Evolutionary conservation across 805 yeast genomes (phyloP).

Genomic region (Sugiyamaella marilandica): DNA sequence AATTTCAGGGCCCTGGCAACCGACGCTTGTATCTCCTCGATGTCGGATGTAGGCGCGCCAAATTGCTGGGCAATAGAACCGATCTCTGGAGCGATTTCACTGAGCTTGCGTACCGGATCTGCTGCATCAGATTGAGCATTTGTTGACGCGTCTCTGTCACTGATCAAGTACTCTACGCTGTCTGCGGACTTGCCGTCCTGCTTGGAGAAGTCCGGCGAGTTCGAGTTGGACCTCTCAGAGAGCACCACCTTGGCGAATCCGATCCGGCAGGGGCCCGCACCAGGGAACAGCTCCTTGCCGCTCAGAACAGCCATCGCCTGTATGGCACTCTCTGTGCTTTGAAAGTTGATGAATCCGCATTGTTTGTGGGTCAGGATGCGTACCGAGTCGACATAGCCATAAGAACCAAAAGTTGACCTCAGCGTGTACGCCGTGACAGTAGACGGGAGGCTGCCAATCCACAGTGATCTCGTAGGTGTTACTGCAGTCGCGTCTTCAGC

Average conservation of each 20-base stretch:
- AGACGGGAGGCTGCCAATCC: constrained; percentile 76
- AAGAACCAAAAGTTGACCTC: constrained; percentile 54
- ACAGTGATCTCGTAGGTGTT: constrained; percentile 63
- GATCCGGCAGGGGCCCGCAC: constrained; percentile 64
- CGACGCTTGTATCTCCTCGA: constrained; percentile 27
- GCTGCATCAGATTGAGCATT: constrained; percentile 15
- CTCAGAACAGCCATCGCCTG: constrained; percentile 71
- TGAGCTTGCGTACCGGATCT: constrained; percentile 23
- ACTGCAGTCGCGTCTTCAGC: constrained; percentile 50
- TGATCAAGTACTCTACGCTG: constrained; percentile 16
- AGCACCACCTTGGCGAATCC: constrained; percentile 71
- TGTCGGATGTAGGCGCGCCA: constrained; percentile 30
- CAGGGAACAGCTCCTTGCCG: constrained; percentile 78
- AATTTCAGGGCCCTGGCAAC: constrained; percentile 29
- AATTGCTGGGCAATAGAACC: constrained; percentile 30
- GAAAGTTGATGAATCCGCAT: constrained; percentile 67
- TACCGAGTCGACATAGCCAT: constrained; percentile 58
- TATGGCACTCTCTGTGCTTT: constrained; percentile 68
- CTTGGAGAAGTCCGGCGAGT: constrained; percentile 4
- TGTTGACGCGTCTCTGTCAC: constrained; percentile 11
- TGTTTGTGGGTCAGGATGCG: constrained; percentile 46
- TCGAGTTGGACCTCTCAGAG: background rate
- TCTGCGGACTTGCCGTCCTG: background rate
- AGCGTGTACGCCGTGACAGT: constrained; percentile 50
- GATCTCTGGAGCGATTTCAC: constrained; percentile 29